Conservation (phyloP, 176 grass and related monocot species). For the Phoenix roebelenii region DNA sequence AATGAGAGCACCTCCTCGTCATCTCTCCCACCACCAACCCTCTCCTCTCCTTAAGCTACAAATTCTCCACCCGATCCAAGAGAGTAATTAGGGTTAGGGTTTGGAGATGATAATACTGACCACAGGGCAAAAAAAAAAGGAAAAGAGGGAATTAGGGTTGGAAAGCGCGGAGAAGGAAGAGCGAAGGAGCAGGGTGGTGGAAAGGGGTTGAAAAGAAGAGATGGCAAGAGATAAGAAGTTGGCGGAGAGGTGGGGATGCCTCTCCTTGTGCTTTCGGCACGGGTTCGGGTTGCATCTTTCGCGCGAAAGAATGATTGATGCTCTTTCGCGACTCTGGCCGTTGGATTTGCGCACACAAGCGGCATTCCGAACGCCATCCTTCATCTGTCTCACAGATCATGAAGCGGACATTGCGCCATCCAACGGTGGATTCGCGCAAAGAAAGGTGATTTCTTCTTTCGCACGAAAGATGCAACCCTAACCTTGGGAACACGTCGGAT, state of each 20-base stretch:
- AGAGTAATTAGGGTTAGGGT: background rate
- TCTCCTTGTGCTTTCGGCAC: no score
- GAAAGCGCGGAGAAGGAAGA: background rate
- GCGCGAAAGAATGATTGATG: no score
- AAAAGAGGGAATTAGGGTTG: background rate
- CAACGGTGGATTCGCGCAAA: no score
- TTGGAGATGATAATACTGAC: background rate
- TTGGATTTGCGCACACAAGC: no score
- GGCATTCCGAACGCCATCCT: no score
- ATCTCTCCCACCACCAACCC: constrained; percentile 22
- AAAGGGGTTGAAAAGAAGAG: constrained; percentile 4
- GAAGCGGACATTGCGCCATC: no score
- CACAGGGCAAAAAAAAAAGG: no score
- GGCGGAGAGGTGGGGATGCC: background rate
- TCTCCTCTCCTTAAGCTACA: background rate
- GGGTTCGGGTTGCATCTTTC: no score
- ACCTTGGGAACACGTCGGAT: constrained; percentile 10
- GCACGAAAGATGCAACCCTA: no score
- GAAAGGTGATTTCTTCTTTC: no score
- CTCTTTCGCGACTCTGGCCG: no score
- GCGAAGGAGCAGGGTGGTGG: background rate
- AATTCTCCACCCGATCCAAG: background rate
- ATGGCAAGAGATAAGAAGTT: background rate
- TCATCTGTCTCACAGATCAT: no score
- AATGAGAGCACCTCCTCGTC: constrained; percentile 97